Evolutionary conservation across 2,329 filamentous ascomycete genomes (phyloP).

Genomic region (Colletotrichum plurivorum): DNA sequence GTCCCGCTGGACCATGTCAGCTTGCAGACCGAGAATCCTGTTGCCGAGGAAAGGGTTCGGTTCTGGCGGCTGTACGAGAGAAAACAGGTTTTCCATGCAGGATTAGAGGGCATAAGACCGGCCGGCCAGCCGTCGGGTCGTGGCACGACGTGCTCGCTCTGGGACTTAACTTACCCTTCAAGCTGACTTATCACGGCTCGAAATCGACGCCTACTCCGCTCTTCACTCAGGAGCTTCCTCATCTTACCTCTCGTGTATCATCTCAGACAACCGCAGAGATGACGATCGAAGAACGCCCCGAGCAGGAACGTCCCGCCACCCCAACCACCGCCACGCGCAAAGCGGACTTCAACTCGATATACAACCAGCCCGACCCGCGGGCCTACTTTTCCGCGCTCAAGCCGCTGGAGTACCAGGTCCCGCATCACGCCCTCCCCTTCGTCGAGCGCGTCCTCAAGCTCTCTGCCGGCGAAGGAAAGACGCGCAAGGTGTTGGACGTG

Average conservation of each 20-base stretch:
- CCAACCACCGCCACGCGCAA: conserved; percentile 14
- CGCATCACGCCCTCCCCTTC: conserved; percentile 24
- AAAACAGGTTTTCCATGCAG: background rate
- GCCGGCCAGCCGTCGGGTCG: too few species aligned
- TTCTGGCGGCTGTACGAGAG: background rate
- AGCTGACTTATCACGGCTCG: background rate
- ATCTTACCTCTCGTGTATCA: too few species aligned
- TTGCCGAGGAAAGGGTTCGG: too few species aligned
- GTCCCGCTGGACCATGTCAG: background rate
- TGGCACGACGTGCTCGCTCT: too few species aligned
- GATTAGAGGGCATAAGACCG: background rate
- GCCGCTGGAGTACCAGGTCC: conserved; percentile 26
- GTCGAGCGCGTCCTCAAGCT: conserved; percentile 7
- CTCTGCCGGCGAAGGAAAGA: background rate
- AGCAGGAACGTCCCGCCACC: background rate
- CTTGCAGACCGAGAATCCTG: too few species aligned
- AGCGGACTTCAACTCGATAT: conserved; percentile 31
- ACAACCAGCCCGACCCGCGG: conserved; percentile 25
- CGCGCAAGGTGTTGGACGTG: conserved; percentile 10
- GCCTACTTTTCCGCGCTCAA: conserved; percentile 22
- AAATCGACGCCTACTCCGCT: too few species aligned
- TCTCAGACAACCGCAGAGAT: background rate
- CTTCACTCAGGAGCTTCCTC: too few species aligned
- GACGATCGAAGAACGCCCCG: conserved; percentile 18
- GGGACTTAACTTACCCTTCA: too few species aligned